A percentile compares a stretch with the other conserved stretches of the same genome.
phyloP scores from a whole-genome alignment of 768 basidiomycete genomes.

The Boletus rex-veris region DNA sequence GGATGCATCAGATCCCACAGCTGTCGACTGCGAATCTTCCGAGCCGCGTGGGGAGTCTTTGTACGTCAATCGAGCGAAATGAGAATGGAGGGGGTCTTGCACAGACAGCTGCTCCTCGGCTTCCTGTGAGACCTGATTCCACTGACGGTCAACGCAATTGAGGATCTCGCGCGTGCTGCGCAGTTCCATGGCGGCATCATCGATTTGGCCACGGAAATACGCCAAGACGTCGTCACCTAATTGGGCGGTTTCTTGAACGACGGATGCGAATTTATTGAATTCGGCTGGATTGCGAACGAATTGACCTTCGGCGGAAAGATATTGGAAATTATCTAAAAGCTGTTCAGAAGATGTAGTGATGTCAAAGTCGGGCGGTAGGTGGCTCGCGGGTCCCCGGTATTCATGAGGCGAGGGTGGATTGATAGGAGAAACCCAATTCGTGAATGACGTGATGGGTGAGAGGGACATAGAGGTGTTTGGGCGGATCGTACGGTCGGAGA shows the following conservation, averaged over 20 bases:
- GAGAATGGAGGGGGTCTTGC: slow-evolving; percentile 3
- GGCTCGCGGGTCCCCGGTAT: slow-evolving; percentile 33
- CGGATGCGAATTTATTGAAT: slow-evolving; percentile 41
- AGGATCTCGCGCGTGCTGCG: slow-evolving; percentile 43
- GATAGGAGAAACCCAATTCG: slow-evolving; percentile 29
- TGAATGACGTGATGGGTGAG: slow-evolving; percentile 48
- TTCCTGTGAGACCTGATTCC: slow-evolving; percentile 42
- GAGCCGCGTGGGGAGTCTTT: slow-evolving; percentile 54
- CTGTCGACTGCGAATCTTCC: slow-evolving; percentile 61
- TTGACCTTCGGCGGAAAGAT: slow-evolving; percentile 41
- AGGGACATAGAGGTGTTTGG: slow-evolving; percentile 40
- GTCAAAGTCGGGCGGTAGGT: slow-evolving; percentile 44
- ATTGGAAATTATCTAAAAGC: slow-evolving; percentile 53
- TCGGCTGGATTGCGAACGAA: slow-evolving; percentile 38
- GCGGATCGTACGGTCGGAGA: slow-evolving; percentile 55
- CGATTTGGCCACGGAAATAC: slow-evolving; percentile 51
- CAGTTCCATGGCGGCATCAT: slow-evolving; percentile 50
- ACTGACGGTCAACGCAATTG: slow-evolving; percentile 41
- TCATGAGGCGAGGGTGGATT: slow-evolving; percentile 14
- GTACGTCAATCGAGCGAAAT: slow-evolving; percentile 14
- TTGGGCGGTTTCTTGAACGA: slow-evolving; percentile 47
- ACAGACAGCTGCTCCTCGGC: slow-evolving; percentile 42
- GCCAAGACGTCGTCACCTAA: slow-evolving; percentile 45
- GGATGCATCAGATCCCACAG: slow-evolving; percentile 32
- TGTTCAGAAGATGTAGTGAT: slow-evolving; percentile 42